phyloP scores from a whole-genome alignment of 2,329 filamentous ascomycete species.

The Exophiala aquamarina region DNA sequence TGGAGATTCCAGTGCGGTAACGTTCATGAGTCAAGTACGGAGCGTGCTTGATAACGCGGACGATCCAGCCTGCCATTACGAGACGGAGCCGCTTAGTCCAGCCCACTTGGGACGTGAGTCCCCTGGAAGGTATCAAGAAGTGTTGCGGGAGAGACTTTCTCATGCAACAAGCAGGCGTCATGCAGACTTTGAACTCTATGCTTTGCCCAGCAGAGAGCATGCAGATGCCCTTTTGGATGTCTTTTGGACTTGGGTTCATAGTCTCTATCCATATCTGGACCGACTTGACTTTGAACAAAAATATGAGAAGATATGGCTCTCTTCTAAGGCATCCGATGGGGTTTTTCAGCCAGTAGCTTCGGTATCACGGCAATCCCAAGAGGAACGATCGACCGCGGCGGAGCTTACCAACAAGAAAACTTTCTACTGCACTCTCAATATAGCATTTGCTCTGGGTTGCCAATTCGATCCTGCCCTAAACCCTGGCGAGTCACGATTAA shows the following conservation, averaged over 20 bases:
- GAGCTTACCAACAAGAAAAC: not conserved
- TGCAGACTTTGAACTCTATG: conserved; percentile 32
- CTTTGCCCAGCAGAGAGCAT: conserved; percentile 46
- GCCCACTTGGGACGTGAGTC: too few relatives aligned
- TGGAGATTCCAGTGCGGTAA: conserved; percentile 4
- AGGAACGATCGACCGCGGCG: not conserved
- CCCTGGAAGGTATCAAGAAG: too few relatives aligned
- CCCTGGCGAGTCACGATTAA: conserved; percentile 38
- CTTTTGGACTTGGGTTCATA: conserved; percentile 50
- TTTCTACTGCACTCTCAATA: conserved; percentile 37
- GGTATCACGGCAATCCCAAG: not conserved
- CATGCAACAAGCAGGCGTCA: too few relatives aligned
- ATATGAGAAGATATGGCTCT: conserved; percentile 44
- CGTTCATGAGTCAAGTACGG: too few relatives aligned
- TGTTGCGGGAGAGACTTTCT: too few relatives aligned
- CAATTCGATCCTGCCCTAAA: conserved; percentile 47
- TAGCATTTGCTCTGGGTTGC: conserved; percentile 48
- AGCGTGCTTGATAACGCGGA: too few relatives aligned
- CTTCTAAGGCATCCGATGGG: conserved; percentile 45
- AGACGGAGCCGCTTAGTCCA: too few relatives aligned
- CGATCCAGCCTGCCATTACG: too few relatives aligned
- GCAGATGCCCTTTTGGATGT: conserved; percentile 47
- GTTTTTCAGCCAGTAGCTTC: too few relatives aligned
- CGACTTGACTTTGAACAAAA: conserved; percentile 35
- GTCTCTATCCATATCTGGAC: conserved; percentile 49